phyloP scores from a whole-genome alignment of 495 filamentous ascomycete genomes.

The Articulospora tetracladia region DNA sequence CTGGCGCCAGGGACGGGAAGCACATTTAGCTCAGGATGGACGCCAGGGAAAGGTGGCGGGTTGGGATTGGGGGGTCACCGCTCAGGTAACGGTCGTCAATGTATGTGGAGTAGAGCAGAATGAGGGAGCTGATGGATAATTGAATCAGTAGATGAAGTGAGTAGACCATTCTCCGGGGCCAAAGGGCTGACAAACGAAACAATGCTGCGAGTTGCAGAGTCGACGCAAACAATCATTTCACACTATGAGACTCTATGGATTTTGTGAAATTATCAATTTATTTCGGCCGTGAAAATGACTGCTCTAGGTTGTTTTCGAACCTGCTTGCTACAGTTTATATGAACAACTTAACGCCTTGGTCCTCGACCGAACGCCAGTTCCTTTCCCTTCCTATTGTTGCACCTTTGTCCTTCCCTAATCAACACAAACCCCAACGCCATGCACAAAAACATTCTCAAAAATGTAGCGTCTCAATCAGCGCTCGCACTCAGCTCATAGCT shows the following conservation, averaged over 20 bases:
- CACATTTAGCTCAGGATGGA: constrained; percentile 21
- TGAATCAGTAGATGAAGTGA: background rate
- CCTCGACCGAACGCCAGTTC: background rate
- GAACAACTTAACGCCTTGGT: background rate
- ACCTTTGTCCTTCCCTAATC: too few species aligned
- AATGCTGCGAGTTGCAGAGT: background rate
- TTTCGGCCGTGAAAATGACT: too few species aligned
- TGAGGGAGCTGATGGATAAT: background rate
- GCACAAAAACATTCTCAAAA: background rate
- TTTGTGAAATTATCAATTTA: too few species aligned
- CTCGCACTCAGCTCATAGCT: constrained; percentile 45
- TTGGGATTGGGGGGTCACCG: constrained; percentile 9
- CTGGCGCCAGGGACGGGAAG: constrained; percentile 22
- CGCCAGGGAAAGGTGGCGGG: constrained; percentile 23
- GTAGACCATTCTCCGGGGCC: background rate
- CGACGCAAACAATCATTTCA: background rate
- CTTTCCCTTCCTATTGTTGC: background rate
- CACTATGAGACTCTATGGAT: too few species aligned
- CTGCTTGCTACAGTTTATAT: too few species aligned
- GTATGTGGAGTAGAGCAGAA: background rate
- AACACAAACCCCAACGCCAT: background rate
- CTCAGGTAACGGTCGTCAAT: constrained; percentile 2
- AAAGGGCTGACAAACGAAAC: background rate
- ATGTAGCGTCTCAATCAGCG: constrained; percentile 34
- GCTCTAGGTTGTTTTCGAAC: too few species aligned